Conservation (phyloP, 2,329 filamentous ascomycete species). For the Fusarium stilboides region DNA sequence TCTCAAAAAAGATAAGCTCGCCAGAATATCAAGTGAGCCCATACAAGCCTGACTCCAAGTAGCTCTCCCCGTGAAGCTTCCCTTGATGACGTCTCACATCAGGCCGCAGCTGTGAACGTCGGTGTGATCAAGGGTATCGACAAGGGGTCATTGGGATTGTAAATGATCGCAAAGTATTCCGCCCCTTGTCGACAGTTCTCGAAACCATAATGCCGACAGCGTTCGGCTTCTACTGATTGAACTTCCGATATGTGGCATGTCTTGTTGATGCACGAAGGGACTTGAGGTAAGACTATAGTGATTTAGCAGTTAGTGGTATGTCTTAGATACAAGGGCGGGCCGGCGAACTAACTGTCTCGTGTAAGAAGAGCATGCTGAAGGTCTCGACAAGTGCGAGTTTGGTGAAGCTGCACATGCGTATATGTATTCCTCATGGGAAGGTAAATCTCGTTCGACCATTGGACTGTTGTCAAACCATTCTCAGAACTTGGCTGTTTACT, state of each 20-base stretch:
- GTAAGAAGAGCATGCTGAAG: background rate
- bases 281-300: background rate
- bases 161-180: slow-evolving; percentile 19
- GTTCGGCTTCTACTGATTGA: background rate
- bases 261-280: background rate
- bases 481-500: background rate
- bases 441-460: background rate
- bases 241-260: background rate
- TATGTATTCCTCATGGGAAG: background rate
- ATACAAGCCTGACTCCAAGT: no score
- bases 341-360: no score
- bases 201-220: background rate
- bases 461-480: background rate
- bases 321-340: background rate
- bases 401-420: background rate
- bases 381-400: background rate
- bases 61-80: no score
- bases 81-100: background rate
- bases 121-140: slow-evolving; percentile 3
- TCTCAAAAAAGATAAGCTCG: no score
- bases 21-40: no score
- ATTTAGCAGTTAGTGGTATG: background rate
- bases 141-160: background rate
- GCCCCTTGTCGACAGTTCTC: background rate
- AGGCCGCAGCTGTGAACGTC: background rate